Conservation (phyloP, 805 yeast genomes). For the Wickerhamiella azyma region DNA sequence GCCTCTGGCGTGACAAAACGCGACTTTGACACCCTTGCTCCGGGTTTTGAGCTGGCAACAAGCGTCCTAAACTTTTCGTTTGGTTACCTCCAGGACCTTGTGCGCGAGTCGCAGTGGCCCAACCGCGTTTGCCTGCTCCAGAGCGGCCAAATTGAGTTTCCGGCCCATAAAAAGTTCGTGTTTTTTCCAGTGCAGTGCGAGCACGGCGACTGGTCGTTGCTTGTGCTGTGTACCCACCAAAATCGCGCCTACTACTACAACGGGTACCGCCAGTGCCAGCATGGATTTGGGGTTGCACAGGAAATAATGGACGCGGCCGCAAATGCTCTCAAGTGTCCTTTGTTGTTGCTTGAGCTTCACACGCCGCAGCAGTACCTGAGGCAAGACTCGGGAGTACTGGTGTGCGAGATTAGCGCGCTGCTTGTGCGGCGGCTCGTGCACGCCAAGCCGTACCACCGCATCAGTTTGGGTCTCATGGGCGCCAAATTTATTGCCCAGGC, state of each 20-base stretch:
- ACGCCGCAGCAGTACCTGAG: constrained; percentile 38
- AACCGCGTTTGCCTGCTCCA: neutral
- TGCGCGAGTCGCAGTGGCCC: neutral
- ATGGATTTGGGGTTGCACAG: neutral
- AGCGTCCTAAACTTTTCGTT: constrained; percentile 50
- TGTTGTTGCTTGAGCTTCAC: constrained; percentile 25
- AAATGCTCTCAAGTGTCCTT: neutral
- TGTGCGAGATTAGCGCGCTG: constrained; percentile 24
- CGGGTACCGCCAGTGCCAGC: neutral
- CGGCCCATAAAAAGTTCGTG: constrained; percentile 30
- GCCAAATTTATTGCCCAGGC: constrained; percentile 9
- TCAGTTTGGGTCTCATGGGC: constrained; percentile 26
- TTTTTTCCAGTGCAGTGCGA: constrained; percentile 49
- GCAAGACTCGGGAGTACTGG: constrained; percentile 37
- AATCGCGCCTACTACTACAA: constrained; percentile 6
- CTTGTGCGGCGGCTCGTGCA: constrained; percentile 17
- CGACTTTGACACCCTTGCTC: constrained; percentile 43
- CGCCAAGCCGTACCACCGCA: constrained; percentile 11
- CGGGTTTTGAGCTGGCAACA: constrained; percentile 65
- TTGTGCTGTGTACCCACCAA: constrained; percentile 4
- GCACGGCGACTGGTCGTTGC: constrained; percentile 25
- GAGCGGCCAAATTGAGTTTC: neutral
- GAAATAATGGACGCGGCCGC: neutral
- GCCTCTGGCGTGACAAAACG: neutral
- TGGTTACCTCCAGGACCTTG: constrained; percentile 36